A percentile compares a stretch with the other conserved stretches of the same genome.
Conservation (phyloP, 2,329 filamentous ascomycete genomes). For the Stagonosporopsis cucurbitacearum region DNA sequence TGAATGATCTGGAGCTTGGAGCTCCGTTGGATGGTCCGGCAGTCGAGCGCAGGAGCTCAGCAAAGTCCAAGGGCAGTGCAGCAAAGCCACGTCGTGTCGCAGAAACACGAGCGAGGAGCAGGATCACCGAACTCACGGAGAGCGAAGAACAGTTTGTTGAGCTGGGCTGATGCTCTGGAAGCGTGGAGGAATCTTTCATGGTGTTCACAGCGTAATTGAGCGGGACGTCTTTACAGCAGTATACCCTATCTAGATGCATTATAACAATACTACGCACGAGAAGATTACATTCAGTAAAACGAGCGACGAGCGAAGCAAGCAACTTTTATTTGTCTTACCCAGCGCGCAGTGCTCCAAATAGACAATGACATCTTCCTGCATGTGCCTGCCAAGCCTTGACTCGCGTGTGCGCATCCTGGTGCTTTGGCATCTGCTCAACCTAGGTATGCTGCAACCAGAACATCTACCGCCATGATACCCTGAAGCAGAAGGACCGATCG, state of each 20-base stretch:
- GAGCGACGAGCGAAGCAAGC: background rate
- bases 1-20: background rate
- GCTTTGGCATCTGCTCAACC: constrained; percentile 3
- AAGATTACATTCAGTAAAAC: background rate
- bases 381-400: constrained; percentile 33
- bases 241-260: constrained; percentile 1
- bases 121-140: constrained; percentile 26
- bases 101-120: constrained; percentile 23
- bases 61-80: constrained; percentile 12
- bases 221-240: background rate
- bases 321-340: background rate
- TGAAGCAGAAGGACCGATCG: constrained; percentile 3
- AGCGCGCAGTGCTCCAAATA: background rate
- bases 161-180: constrained; percentile 28
- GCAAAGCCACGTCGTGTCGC: constrained; percentile 15
- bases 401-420: constrained; percentile 22
- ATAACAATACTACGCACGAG: background rate
- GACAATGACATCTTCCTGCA: background rate
- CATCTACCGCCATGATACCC: constrained; percentile 17
- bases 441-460: constrained; percentile 1
- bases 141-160: constrained; percentile 37
- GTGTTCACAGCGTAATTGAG: background rate
- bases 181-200: background rate
- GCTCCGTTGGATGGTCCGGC: background rate
- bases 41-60: background rate